These are phyloP conservation scores for Amylocystis lapponica DNA, from an alignment of 768 basidiomycete genomes.

Conservation along the genomic window DNA sequence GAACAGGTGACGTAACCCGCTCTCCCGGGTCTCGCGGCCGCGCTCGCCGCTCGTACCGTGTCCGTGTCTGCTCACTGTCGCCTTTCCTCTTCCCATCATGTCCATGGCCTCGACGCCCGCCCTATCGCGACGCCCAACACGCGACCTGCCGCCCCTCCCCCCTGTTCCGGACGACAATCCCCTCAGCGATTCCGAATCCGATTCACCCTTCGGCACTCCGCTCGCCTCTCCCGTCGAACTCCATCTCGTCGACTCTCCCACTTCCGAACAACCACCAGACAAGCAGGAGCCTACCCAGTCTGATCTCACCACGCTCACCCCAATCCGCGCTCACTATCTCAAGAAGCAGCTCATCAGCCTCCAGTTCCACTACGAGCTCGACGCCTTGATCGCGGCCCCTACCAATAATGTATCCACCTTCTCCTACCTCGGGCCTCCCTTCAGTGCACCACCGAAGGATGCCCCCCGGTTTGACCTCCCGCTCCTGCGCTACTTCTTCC, in stretches of 20 bases:
- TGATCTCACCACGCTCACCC: slow-evolving; percentile 48
- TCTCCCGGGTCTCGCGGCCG: too few species aligned
- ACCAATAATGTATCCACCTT: slow-evolving; percentile 55
- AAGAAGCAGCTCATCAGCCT: slow-evolving; percentile 93
- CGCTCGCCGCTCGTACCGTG: too few species aligned
- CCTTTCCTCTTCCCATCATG: too few species aligned
- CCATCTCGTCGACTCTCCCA: neutral
- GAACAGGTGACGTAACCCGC: too few species aligned
- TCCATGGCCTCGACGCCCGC: too few species aligned
- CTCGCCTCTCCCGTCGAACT: slow-evolving; percentile 7
- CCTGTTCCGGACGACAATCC: too few species aligned
- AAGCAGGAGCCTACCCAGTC: neutral
- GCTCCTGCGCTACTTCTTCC: slow-evolving; percentile 84
- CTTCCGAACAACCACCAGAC: neutral
- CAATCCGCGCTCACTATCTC: slow-evolving; percentile 93
- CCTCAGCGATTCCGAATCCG: slow-evolving; percentile 5
- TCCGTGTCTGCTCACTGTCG: too few species aligned
- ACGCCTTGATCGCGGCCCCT: slow-evolving; percentile 48
- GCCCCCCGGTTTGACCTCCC: slow-evolving; percentile 67
- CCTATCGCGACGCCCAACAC: too few species aligned
- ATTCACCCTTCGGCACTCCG: slow-evolving; percentile 10
- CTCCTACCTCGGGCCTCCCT: slow-evolving; percentile 86
- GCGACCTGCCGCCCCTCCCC: slow-evolving; percentile 4
- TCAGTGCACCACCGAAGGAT: slow-evolving; percentile 62
- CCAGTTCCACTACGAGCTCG: slow-evolving; percentile 78